phyloP scores from a whole-genome alignment of 257 asterid species.

The Verbascum thapsus region DNA sequence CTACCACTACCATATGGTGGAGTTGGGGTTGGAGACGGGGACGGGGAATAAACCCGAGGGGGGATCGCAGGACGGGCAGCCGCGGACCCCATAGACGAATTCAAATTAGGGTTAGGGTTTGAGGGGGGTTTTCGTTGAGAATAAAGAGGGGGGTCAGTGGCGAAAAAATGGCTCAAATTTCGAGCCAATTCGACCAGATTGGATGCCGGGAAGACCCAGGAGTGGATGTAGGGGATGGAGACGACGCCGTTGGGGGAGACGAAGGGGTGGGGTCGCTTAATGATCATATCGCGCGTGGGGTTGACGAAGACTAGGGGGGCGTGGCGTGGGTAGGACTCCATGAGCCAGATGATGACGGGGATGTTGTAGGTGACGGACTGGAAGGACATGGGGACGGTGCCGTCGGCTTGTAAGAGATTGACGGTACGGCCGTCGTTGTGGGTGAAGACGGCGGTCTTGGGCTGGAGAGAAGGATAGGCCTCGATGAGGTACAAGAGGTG shows the following conservation, averaged over 20 bases:
- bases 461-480: constrained; percentile 70
- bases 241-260: constrained; percentile 89
- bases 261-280: constrained; percentile 77
- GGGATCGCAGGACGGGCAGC: constrained; percentile 64
- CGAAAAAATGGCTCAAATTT: constrained; percentile 62
- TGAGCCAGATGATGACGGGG: constrained; percentile 82
- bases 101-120: constrained; percentile 47
- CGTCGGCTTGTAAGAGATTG: constrained; percentile 84
- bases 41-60: constrained; percentile 59
- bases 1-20: constrained; percentile 65
- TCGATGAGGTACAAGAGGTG: constrained; percentile 68
- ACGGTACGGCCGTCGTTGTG: constrained; percentile 96
- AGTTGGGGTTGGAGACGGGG: constrained; percentile 58
- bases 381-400: constrained; percentile 78
- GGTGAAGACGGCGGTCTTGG: constrained; percentile 75
- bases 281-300: constrained; percentile 88
- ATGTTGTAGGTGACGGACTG: constrained; percentile 78
- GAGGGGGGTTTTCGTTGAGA: constrained; percentile 59
- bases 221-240: constrained; percentile 66
- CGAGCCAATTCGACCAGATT: constrained; percentile 70
- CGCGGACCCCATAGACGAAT: constrained; percentile 41
- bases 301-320: constrained; percentile 84
- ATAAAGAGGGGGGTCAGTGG: constrained; percentile 86
- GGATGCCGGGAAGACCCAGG: constrained; percentile 87
- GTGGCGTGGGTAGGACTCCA: constrained; percentile 88